Percentiles rank a stretch among this genome's conserved stretches.
phyloP scores from a whole-genome alignment of 352 stramenopile genomes.

The Pythium rishiriense region DNA sequence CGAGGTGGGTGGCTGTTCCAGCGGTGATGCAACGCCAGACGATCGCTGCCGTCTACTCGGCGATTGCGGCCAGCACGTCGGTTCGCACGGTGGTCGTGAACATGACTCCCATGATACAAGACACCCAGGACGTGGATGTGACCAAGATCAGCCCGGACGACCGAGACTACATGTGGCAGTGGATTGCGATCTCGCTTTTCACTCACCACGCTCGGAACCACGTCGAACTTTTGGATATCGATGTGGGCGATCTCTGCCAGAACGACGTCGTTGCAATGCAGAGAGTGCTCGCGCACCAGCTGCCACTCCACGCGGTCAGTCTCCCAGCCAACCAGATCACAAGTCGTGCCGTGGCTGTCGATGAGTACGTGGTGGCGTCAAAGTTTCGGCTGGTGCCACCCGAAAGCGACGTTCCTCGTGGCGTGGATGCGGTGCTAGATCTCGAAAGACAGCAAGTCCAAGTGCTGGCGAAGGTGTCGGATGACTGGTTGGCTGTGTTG shows the following conservation, averaged over 20 bases:
- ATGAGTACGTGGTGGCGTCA: constrained; percentile 3
- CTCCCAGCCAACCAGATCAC: not conserved
- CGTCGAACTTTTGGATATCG: not conserved
- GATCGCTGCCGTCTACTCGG: constrained; percentile 6
- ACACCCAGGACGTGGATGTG: not conserved
- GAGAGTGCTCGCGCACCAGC: not conserved
- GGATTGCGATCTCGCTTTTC: constrained; percentile 12
- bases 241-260: constrained; percentile 2
- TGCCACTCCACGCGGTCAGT: not conserved
- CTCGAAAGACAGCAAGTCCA: not conserved
- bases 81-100: not conserved
- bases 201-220: not conserved
- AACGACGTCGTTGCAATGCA: not conserved
- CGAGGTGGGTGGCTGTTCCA: not conserved
- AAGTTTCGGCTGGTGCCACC: constrained; percentile 11
- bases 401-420: not conserved
- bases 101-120: not conserved
- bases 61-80: not conserved
- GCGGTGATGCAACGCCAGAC: not conserved
- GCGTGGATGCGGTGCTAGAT: not conserved
- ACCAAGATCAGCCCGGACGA: not conserved
- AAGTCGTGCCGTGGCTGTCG: not conserved
- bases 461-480: not conserved
- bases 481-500: not conserved
- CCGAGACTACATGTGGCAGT: constrained; percentile 9